Evolutionary conservation across 2,329 filamentous ascomycete genomes (phyloP).

Genomic region (Exophiala aquamarina): DNA sequence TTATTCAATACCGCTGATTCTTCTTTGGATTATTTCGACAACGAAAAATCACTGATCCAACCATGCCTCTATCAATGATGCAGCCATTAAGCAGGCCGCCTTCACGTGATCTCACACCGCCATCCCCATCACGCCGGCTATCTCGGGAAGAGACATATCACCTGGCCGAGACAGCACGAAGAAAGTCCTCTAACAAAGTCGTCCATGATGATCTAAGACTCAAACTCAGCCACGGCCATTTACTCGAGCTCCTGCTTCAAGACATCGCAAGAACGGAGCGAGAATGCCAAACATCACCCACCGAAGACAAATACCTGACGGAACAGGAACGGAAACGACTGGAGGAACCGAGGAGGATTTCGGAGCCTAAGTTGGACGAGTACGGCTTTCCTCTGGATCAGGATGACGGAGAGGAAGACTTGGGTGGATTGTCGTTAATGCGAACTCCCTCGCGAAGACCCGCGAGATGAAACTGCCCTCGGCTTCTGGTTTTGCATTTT

Average conservation of each 20-base stretch:
- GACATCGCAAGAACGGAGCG: slow-evolving; percentile 27
- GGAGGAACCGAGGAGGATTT: slow-evolving; percentile 7
- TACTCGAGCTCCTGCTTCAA: slow-evolving; percentile 24
- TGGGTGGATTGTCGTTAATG: slow-evolving; percentile 23
- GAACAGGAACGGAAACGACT: slow-evolving; percentile 15
- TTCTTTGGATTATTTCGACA: slow-evolving; percentile 5
- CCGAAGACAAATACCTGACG: slow-evolving; percentile 23
- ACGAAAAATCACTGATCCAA: slow-evolving; percentile 1
- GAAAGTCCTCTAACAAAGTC: slow-evolving; percentile 22
- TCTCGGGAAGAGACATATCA: slow-evolving; percentile 28
- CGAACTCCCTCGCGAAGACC: slow-evolving; percentile 25
- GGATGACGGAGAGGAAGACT: slow-evolving; percentile 26
- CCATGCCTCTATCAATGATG: slow-evolving; percentile 23
- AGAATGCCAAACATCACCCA: slow-evolving; percentile 27
- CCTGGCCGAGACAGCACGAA: slow-evolving; percentile 24
- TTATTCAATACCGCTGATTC: neutral
- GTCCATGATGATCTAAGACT: slow-evolving; percentile 25
- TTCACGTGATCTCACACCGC: slow-evolving; percentile 19
- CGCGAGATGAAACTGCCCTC: slow-evolving; percentile 9
- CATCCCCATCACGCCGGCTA: slow-evolving; percentile 11
- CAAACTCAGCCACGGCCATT: slow-evolving; percentile 26
- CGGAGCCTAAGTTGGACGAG: slow-evolving; percentile 21
- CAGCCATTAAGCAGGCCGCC: slow-evolving; percentile 21
- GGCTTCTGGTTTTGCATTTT: slow-evolving; percentile 4
- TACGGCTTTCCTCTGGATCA: slow-evolving; percentile 27